Percentiles rank a stretch among this genome's conserved stretches.
Conservation (phyloP, 2,329 filamentous ascomycete genomes). For the Ambrosiella cleistominuta region DNA sequence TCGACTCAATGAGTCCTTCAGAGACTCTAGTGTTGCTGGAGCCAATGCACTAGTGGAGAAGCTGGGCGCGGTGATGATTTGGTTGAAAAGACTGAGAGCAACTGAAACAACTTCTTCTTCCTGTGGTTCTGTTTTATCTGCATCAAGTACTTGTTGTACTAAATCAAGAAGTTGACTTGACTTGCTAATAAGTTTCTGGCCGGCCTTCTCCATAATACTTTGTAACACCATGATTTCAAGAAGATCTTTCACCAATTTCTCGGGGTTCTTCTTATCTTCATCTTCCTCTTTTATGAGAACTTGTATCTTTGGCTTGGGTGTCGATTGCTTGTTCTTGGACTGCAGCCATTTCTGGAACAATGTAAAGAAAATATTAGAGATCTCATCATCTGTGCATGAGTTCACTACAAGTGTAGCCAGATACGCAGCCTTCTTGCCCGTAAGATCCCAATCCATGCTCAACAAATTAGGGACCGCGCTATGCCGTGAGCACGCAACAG, state of each 20-base stretch:
- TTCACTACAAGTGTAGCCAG: slow-evolving; percentile 33
- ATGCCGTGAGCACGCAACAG: slow-evolving; percentile 20
- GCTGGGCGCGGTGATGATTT: slow-evolving; percentile 38
- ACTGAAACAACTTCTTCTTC: slow-evolving; percentile 34
- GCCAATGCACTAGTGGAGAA: slow-evolving; percentile 34
- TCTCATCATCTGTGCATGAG: slow-evolving; percentile 35
- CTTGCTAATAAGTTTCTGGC: slow-evolving; percentile 44
- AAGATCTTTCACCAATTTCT: slow-evolving; percentile 30
- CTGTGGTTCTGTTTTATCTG: slow-evolving; percentile 24
- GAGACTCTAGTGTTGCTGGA: slow-evolving; percentile 23
- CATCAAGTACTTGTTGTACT: slow-evolving; percentile 39
- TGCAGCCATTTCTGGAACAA: slow-evolving; percentile 42
- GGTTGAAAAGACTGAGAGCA: slow-evolving; percentile 42
- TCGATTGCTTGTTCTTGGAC: slow-evolving; percentile 16
- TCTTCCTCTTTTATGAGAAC: slow-evolving; percentile 18
- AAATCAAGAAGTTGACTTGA: slow-evolving; percentile 49
- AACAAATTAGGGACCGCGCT: slow-evolving; percentile 9
- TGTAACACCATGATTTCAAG: slow-evolving; percentile 45
- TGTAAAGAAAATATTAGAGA: slow-evolving; percentile 42
- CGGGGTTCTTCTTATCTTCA: slow-evolving; percentile 6
- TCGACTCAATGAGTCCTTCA: slow-evolving; percentile 31
- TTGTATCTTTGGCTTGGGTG: slow-evolving; percentile 16
- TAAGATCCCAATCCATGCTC: slow-evolving; percentile 24
- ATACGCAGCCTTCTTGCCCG: slow-evolving; percentile 30
- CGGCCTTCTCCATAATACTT: slow-evolving; percentile 43